Conservation (phyloP, 257 asterid species). For the Osmanthus fragrans region DNA sequence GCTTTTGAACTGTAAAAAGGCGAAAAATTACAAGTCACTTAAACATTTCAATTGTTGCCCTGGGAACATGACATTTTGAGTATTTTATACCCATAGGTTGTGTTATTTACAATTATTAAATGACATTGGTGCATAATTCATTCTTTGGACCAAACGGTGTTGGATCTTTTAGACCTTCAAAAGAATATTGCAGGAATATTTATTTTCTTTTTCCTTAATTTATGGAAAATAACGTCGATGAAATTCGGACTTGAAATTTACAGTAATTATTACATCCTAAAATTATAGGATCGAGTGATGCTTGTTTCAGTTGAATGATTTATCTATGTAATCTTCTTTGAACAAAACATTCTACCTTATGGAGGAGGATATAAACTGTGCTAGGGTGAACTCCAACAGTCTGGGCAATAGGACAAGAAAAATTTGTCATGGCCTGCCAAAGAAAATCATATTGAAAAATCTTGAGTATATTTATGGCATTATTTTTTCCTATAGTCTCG, state of each 20-base stretch:
- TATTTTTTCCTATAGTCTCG: not conserved
- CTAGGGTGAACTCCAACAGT: not conserved
- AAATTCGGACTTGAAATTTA: not conserved
- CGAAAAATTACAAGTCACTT: not conserved
- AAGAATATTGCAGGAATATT: not conserved
- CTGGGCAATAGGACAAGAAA: not conserved
- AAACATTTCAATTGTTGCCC: not conserved
- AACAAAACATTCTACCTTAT: not conserved
- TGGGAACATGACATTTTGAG: not conserved
- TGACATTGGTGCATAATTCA: not conserved
- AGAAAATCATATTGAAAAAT: not conserved
- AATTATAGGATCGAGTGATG: not conserved
- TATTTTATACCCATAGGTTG: not conserved
- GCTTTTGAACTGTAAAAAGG: not conserved
- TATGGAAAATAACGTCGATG: not conserved
- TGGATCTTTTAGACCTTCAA: constrained; percentile 1
- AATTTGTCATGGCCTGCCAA: not conserved
- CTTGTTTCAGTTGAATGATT: not conserved
- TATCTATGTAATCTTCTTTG: not conserved
- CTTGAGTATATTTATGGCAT: not conserved
- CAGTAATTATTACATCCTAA: not conserved
- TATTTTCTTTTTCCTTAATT: not conserved
- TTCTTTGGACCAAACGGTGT: not conserved
- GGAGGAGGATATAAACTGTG: not conserved
- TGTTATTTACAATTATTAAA: not conserved